These are phyloP conservation scores for Dactylellina parvicollis DNA, from an alignment of 2,329 filamentous ascomycete species.

Conservation along the genomic window DNA sequence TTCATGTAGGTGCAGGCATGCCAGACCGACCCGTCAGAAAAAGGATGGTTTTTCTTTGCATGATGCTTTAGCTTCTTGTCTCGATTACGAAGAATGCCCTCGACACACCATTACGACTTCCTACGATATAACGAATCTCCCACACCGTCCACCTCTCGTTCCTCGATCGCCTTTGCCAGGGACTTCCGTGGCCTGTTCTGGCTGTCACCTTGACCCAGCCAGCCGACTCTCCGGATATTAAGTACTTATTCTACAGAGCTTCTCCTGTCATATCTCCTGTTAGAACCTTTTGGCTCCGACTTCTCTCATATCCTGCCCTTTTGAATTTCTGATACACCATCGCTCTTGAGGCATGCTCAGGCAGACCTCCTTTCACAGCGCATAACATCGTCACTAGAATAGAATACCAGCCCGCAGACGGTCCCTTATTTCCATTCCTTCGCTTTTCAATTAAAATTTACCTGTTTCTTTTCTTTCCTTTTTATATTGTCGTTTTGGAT, in stretches of 20 bases:
- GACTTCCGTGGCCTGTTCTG: constrained; percentile 46
- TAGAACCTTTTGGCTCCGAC: constrained; percentile 33
- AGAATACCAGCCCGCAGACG: constrained; percentile 28
- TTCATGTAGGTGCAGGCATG: constrained; percentile 44
- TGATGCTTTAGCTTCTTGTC: constrained; percentile 31
- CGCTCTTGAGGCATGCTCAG: constrained; percentile 30
- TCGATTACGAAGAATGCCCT: constrained; percentile 53
- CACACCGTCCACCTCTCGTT: constrained; percentile 36
- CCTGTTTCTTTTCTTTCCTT: background rate
- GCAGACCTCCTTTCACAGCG: constrained; percentile 48
- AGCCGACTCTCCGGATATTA: background rate
- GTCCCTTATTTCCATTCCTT: constrained; percentile 10
- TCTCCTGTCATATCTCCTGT: constrained; percentile 35
- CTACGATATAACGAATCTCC: constrained; percentile 54
- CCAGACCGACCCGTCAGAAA: constrained; percentile 49
- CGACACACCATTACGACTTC: constrained; percentile 54
- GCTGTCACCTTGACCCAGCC: constrained; percentile 42
- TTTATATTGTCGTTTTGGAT: constrained; percentile 4
- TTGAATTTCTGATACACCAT: constrained; percentile 38
- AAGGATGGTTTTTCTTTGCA: constrained; percentile 52
- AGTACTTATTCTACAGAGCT: constrained; percentile 41
- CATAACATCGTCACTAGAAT: constrained; percentile 49
- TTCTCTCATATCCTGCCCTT: constrained; percentile 46
- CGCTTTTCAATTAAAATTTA: background rate
- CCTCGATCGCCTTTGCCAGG: constrained; percentile 28